These are phyloP conservation scores for Echria macrotheca DNA, from an alignment of 495 filamentous ascomycete genomes.

Conservation along the genomic window DNA sequence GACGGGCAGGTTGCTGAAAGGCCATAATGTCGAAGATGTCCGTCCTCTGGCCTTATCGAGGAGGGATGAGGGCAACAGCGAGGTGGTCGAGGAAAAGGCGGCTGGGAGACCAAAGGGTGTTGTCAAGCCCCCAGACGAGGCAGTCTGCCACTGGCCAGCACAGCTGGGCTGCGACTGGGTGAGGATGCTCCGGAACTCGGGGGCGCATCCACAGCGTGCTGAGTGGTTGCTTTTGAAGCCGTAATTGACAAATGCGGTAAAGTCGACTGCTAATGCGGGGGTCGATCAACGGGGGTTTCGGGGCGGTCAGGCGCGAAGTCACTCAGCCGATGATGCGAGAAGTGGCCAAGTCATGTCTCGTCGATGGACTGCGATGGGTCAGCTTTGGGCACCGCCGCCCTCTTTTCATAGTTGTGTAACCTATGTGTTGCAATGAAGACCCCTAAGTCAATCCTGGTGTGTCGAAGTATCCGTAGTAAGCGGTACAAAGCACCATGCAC, in stretches of 20 bases:
- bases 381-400: too few relatives aligned
- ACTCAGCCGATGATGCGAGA: too few relatives aligned
- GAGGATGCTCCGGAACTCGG: constrained; percentile 10
- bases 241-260: constrained; percentile 11
- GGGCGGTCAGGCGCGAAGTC: constrained; percentile 8
- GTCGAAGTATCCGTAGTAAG: too few relatives aligned
- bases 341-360: too few relatives aligned
- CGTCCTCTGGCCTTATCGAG: constrained; percentile 2
- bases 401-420: too few relatives aligned
- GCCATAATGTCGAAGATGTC: constrained; percentile 57
- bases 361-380: too few relatives aligned
- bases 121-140: background rate
- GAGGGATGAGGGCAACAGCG: background rate
- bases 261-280: constrained; percentile 3
- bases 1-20: constrained; percentile 70
- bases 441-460: too few relatives aligned
- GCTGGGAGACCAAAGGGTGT: background rate
- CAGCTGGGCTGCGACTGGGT: background rate
- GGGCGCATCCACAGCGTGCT: constrained; percentile 2
- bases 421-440: too few relatives aligned
- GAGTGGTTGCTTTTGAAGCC: background rate
- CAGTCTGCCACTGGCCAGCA: constrained; percentile 1
- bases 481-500: constrained; percentile 15
- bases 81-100: background rate
- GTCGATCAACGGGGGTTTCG: background rate